Conservation (phyloP, 164 flowering plant genomes). For the Chimonanthus praecox region DNA sequence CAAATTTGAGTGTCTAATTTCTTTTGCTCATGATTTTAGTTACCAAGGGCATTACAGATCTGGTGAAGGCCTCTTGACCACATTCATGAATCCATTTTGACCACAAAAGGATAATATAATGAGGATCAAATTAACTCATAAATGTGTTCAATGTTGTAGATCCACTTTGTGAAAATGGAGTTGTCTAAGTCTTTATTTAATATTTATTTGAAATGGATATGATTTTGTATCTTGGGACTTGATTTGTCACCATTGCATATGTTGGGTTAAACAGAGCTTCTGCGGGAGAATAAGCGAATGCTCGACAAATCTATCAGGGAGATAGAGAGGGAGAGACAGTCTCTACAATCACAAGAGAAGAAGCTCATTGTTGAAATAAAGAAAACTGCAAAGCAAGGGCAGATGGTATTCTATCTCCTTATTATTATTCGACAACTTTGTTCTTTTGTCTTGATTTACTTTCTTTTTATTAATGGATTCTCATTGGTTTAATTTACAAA, state of each 20-base stretch:
- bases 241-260: background rate
- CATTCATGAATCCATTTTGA: too few species aligned
- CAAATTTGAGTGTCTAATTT: too few species aligned
- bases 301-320: slow-evolving; percentile 89
- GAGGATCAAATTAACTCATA: too few species aligned
- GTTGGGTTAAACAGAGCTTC: slow-evolving; percentile 46
- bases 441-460: too few species aligned
- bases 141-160: background rate
- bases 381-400: slow-evolving; percentile 97
- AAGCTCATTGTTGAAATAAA: slow-evolving; percentile 86
- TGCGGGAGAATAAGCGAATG: slow-evolving; percentile 98
- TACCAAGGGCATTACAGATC: too few species aligned
- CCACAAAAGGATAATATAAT: too few species aligned
- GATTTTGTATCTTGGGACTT: background rate
- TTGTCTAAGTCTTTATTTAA: background rate
- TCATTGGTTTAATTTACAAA: background rate
- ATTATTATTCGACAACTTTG: background rate
- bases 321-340: slow-evolving; percentile 96
- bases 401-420: slow-evolving; percentile 52
- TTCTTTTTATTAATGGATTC: background rate
- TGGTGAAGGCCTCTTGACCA: too few species aligned
- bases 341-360: slow-evolving; percentile 89
- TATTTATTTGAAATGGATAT: background rate
- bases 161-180: background rate
- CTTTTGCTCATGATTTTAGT: too few species aligned